Evolutionary conservation across 768 basidiomycete species (phyloP), one percentile per base, ranked within the genome.

Genomic region (Tylopilus cervinicoccineus): DNA sequence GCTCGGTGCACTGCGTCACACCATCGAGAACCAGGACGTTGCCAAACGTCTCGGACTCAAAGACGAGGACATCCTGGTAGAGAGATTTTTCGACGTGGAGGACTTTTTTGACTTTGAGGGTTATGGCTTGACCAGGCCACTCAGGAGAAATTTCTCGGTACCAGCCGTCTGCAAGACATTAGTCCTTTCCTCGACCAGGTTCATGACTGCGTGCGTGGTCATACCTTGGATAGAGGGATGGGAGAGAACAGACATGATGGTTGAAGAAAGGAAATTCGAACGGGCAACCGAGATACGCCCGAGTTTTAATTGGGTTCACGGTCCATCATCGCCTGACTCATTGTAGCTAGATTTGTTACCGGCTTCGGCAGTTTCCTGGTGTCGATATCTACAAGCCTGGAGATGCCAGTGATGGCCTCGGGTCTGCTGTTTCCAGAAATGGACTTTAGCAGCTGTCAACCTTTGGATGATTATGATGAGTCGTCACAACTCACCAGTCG

Each of bases 81-180:
- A 85, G 73, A 2, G 91, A 94, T 71, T 88, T 86, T 72, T 98
- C 95, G 57, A 85, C 76, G 69, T 99, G 95, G 47, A 99, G 76
- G 57, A 98, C 88, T 75, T 88, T 88, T 72, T 86, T 88, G 75
- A 98, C 94, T 70, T 91, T 90, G 62, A 99, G 76, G 44, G 90
- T 92, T 91, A 96, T 92, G 43, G 95, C 95, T 72, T 95, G 93
- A 38, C 93, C 93, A 7, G 89, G 93, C 93, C 93, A 97, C 74
- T 97, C 93, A 14, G 88, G 80, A 24, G 88, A 91, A 59, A 93
- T 86, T 72, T 97, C 93, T 51, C 88, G 81, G 76, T 94, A 97
- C 93, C 93, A 95, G 68, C 93, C 93, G 75, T 93, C 93, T 84
- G 39, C 17, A 14, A 41, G 44, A 38, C 3, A 8, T 46, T 4